These are phyloP conservation scores for Botrytis fragariae DNA, from an alignment of 2,329 filamentous ascomycete genomes.

Conservation along the genomic window DNA sequence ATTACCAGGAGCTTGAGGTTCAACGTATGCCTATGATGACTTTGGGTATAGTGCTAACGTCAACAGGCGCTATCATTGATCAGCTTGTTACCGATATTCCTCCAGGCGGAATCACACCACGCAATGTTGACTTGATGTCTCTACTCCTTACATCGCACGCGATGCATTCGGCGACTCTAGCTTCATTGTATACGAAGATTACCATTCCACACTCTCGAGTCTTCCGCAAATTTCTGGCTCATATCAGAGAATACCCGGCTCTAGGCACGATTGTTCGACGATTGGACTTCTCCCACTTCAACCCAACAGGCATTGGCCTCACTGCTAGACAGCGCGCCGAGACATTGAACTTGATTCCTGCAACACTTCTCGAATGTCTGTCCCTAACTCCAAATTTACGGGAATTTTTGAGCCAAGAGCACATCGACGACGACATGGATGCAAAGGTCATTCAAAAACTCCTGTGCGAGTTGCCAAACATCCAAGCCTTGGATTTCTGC, in stretches of 20 bases:
- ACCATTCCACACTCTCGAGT: slow-evolving; percentile 80
- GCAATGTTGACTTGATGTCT: slow-evolving; percentile 76
- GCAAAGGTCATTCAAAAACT: slow-evolving; percentile 67
- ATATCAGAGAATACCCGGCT: slow-evolving; percentile 63
- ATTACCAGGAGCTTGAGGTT: slow-evolving; percentile 15
- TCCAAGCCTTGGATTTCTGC: slow-evolving; percentile 73
- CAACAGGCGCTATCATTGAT: slow-evolving; percentile 68
- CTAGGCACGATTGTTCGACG: slow-evolving; percentile 75
- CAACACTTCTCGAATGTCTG: slow-evolving; percentile 69
- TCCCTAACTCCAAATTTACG: slow-evolving; percentile 69
- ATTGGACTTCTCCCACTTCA: slow-evolving; percentile 83
- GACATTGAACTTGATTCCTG: slow-evolving; percentile 72
- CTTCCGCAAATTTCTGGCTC: slow-evolving; percentile 76
- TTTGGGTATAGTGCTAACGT: slow-evolving; percentile 22
- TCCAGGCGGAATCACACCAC: slow-evolving; percentile 70
- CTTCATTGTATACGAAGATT: slow-evolving; percentile 74
- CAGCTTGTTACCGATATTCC: slow-evolving; percentile 71
- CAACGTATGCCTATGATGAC: slow-evolving; percentile 19
- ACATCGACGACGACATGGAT: slow-evolving; percentile 73
- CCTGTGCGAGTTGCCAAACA: slow-evolving; percentile 61
- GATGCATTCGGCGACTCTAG: slow-evolving; percentile 69
- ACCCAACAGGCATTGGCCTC: slow-evolving; percentile 72
- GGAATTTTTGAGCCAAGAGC: slow-evolving; percentile 78
- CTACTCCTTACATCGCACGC: slow-evolving; percentile 73
- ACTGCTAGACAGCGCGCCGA: slow-evolving; percentile 72